These are phyloP conservation scores for Gliomastix tumulicola DNA, from an alignment of 2,329 filamentous ascomycete genomes.

Conservation along the genomic window DNA sequence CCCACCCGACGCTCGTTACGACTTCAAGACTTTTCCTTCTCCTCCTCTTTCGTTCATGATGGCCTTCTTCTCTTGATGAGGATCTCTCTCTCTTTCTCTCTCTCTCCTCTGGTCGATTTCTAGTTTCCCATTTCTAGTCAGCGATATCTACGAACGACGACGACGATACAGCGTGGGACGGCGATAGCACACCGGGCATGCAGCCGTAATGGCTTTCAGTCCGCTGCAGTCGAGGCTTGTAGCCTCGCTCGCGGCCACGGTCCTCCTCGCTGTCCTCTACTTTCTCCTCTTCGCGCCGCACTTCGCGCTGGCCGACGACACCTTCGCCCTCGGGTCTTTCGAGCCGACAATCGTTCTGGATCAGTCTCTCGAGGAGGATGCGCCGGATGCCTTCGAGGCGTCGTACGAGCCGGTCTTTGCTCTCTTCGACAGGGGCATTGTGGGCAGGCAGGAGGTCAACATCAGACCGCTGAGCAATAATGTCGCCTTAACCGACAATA, in stretches of 20 bases:
- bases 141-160: too few species aligned
- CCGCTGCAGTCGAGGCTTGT: slow-evolving; percentile 66
- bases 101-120: too few species aligned
- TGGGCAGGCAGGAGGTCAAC: slow-evolving; percentile 51
- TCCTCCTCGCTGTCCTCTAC: slow-evolving; percentile 54
- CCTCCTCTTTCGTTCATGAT: too few species aligned
- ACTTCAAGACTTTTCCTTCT: too few species aligned
- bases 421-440: slow-evolving; percentile 53
- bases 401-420: slow-evolving; percentile 55
- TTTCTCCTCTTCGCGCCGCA: slow-evolving; percentile 50
- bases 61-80: too few species aligned
- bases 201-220: slow-evolving; percentile 50
- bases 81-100: too few species aligned
- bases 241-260: slow-evolving; percentile 56
- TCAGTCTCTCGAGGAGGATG: slow-evolving; percentile 5
- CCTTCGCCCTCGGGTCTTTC: slow-evolving; percentile 4
- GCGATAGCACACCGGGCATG: too few species aligned
- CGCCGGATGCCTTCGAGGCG: slow-evolving; percentile 11
- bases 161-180: too few species aligned
- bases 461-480: slow-evolving; percentile 57
- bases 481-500: slow-evolving; percentile 47
- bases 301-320: slow-evolving; percentile 50
- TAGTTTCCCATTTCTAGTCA: too few species aligned
- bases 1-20: too few species aligned
- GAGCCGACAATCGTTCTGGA: slow-evolving; percentile 10